Evolutionary conservation across 352 stramenopile species (phyloP), one percentile per base, ranked within the genome.

Genomic region (Thraustochytrium striatum): DNA sequence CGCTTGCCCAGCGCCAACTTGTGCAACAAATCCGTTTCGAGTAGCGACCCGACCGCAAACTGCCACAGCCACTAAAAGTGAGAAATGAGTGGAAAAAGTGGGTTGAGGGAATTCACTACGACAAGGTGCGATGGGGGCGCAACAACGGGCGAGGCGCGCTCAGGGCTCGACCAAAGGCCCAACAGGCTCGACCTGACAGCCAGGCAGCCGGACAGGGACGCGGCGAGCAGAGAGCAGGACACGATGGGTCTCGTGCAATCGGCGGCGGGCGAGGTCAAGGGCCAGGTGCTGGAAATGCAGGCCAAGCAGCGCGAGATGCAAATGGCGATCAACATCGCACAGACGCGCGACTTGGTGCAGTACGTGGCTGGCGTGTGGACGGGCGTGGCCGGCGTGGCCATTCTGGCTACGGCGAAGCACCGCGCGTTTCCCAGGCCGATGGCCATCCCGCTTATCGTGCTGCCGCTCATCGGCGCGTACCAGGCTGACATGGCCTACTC

Each of bases 401-500:
- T 9, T 3, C 33, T 75, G 21, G 32, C 44, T 7, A 50, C 65
- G 2, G 21, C 36, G 16, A 30, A 30, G 16, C 25, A 13, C 5
- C 32, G 44, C 43, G 38, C n/a, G 19, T 61, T 61, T 8, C 65
- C 65, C 44, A 9, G 9, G 44, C 44, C 65, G 7, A 13, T 61
- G 44, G 65, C 65, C 5, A 43, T 61, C 41, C 65, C 65, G 21
- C 2, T 75, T 7, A 3, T 65, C 19, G 50, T 75, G 43, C 65
- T 75, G 25, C 65, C 65, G 7, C 21, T 75, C 25, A 43, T 9
- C 32, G 68, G 65, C 7, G 47, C 32, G 41, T 75, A 75, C 32
- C 65, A 75, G 30, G 65, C 65, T 7, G 65, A 75, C 65, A 75
- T 75, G 65, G 65, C 65, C 5, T 75, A 75, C 32, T 62, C 33